Conservation (phyloP, 2,329 filamentous ascomycete genomes). For the Diaporthe citriasiana region DNA sequence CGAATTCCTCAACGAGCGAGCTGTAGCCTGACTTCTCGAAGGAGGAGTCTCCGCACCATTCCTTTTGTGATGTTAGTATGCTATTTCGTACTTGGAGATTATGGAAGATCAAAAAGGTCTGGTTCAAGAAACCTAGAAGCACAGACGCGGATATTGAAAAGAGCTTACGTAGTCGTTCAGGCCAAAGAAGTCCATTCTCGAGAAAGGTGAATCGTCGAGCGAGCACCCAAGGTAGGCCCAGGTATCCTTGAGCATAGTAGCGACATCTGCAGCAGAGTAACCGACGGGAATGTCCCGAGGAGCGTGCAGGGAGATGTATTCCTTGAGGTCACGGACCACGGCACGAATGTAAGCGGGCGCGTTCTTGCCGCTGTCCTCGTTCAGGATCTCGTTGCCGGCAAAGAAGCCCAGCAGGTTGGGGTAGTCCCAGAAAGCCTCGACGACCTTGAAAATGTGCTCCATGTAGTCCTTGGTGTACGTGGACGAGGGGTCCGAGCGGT, state of each 20-base stretch:
- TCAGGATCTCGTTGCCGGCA: constrained; percentile 81
- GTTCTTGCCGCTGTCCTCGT: constrained; percentile 68
- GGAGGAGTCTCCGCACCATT: constrained; percentile 69
- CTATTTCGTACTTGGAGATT: background rate
- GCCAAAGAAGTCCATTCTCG: constrained; percentile 79
- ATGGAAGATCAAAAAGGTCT: background rate
- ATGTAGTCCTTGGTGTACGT: constrained; percentile 65
- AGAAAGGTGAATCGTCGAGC: constrained; percentile 61
- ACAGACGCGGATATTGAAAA: no score
- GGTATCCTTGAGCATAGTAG: constrained; percentile 75
- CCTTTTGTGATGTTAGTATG: constrained; percentile 46
- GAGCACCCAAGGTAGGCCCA: constrained; percentile 80
- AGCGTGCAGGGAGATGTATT: constrained; percentile 78
- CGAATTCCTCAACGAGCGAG: constrained; percentile 70
- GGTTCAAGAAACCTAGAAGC: background rate
- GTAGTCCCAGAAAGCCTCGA: constrained; percentile 72
- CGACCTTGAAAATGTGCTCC: constrained; percentile 71
- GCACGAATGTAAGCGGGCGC: constrained; percentile 77
- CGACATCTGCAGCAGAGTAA: constrained; percentile 82
- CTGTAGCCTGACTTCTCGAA: constrained; percentile 56
- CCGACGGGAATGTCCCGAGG: constrained; percentile 78
- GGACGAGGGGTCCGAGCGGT: constrained; percentile 64
- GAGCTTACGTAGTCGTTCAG: constrained; percentile 71
- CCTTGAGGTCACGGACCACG: constrained; percentile 80
- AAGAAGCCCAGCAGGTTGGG: constrained; percentile 76